phyloP scores from a whole-genome alignment of 1,284 basidiomycete species.

The Rhodotorula sp. region DNA sequence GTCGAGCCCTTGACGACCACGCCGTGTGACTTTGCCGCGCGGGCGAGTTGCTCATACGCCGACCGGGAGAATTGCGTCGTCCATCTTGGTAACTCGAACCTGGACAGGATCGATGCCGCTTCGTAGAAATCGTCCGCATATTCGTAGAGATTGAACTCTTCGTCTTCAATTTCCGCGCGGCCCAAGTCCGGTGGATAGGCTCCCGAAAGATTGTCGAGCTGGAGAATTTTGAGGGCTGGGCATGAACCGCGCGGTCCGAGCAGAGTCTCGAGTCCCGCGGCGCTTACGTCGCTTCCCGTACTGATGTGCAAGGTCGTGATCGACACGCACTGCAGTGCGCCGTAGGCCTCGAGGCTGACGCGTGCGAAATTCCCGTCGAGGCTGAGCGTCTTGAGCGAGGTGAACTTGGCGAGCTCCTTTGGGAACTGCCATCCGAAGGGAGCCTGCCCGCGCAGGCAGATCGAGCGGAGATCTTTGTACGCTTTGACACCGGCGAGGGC shows the following conservation, averaged over 20 bases:
- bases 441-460: not conserved
- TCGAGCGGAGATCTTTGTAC: not conserved
- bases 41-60: too few species aligned
- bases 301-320: not conserved
- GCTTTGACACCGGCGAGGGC: not conserved
- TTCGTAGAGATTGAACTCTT: too few species aligned
- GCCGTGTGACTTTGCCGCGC: too few species aligned
- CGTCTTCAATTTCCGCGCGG: too few species aligned
- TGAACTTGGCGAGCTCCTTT: not conserved
- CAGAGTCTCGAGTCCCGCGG: not conserved
- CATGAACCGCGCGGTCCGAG: not conserved
- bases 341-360: not conserved
- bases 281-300: not conserved
- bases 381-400: not conserved
- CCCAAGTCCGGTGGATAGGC: too few species aligned
- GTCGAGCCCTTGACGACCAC: too few species aligned
- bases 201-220: not conserved
- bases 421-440: not conserved
- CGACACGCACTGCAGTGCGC: not conserved
- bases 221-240: not conserved
- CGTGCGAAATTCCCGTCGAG: not conserved
- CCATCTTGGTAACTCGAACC: too few species aligned
- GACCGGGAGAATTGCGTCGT: too few species aligned
- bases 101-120: too few species aligned
- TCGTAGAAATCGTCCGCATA: too few species aligned